Evolutionary conservation across 1,284 basidiomycete species (phyloP), one percentile per base, ranked within the genome.

Genomic region (Bjerkandera adusta): DNA sequence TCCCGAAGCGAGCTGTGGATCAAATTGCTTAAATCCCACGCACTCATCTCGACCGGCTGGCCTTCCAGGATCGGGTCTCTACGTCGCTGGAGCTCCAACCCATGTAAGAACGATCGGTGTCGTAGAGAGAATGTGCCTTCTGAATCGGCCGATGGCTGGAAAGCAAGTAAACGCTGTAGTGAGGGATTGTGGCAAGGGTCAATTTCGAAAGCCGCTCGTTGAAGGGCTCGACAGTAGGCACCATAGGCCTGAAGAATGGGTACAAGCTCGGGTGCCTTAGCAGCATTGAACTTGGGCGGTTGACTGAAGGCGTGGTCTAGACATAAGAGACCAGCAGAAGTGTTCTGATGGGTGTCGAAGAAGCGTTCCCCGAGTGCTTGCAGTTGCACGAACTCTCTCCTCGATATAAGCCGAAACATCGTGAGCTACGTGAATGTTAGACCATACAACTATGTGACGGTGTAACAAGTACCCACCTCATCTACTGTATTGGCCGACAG

Each of bases 351-450:
- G 0, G 25, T 18, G 4, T 57, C 2, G 12, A 43, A 46, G 35
- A 73, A 68, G 15, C 25, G 39, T 21, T 55, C 15, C 26, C 63
- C 58, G 36, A 71, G 54, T 12, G 45, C 3, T 22, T 57, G 53
- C 10, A 77, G 64, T 5, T 48, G 32, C 2, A 22, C 21, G 3
- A 40, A 21, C 44, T 68, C 56, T n/a, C 51, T 36, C 0, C 54
- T 18, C 3, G 56, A 29, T 4, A 79, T 71, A 1, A 64, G 59
- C 25, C 54, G 58, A 53, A 79, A 79, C 74, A 78, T 75, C 3
- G 42, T 13, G 3, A 63, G 24, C 63, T 64, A 43, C 3, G 24
- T 15, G 29, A n/a, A 39, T 24, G 21, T 30, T 21, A 22, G 2
- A 18, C 20, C 25, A 36, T 24, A 26, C 43, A 39, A n/a, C 16